phyloP scores from a whole-genome alignment of 352 stramenopile species.

The Globisporangium uncinulatum region DNA sequence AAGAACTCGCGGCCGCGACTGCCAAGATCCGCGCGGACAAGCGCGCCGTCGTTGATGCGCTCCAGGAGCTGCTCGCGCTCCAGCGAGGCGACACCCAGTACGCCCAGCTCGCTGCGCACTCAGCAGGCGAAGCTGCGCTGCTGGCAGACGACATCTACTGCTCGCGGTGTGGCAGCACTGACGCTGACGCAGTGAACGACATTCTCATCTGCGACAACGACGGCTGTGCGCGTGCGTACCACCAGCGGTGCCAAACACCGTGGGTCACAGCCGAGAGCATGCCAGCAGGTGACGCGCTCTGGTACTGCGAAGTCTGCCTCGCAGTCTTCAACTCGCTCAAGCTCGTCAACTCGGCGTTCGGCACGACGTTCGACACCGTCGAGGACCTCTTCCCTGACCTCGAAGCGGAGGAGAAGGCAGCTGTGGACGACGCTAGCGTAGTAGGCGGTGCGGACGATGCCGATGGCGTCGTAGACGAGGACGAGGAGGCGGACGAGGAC shows the following conservation, averaged over 20 bases:
- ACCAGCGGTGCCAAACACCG: slow-evolving; percentile 72
- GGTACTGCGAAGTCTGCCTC: slow-evolving; percentile 80
- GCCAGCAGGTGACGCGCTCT: slow-evolving; percentile 54
- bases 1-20: slow-evolving; percentile 49
- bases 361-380: slow-evolving; percentile 56
- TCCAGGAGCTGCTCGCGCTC: slow-evolving; percentile 36
- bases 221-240: slow-evolving; percentile 73
- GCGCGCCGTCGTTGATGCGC: slow-evolving; percentile 34
- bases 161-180: slow-evolving; percentile 59
- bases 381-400: slow-evolving; percentile 43
- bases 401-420: slow-evolving; percentile 22
- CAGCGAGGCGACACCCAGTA: slow-evolving; percentile 47
- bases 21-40: slow-evolving; percentile 55
- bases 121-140: slow-evolving; percentile 17
- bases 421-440: not conserved
- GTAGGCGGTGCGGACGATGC: slow-evolving; percentile 12
- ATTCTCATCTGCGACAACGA: slow-evolving; percentile 79
- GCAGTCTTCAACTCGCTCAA: slow-evolving; percentile 77
- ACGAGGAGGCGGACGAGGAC: slow-evolving; percentile 44
- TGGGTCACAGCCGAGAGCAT: slow-evolving; percentile 54
- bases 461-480: slow-evolving; percentile 8
- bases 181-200: slow-evolving; percentile 68
- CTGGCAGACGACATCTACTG: slow-evolving; percentile 61
- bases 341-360: slow-evolving; percentile 74
- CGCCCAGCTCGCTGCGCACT: slow-evolving; percentile 24